Evolutionary conservation across 208 protist species (phyloP), one percentile per base, ranked within the genome.

Genomic region (Naegleria fowleri): DNA sequence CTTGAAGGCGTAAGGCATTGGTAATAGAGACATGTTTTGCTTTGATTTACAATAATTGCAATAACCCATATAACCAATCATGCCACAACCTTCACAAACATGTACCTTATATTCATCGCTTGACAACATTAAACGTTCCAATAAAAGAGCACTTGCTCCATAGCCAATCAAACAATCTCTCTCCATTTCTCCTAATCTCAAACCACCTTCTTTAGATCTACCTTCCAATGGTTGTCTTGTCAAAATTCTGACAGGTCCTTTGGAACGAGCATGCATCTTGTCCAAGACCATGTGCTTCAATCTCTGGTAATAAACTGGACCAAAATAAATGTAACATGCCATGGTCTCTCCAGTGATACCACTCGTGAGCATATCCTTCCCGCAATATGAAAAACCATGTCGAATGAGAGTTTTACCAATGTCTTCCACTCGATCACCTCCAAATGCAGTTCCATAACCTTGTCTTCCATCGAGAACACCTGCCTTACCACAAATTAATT

Each of bases 201-300:
- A 95, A 29, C 99, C 99, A 93, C 99, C 99, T 58, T 99, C 98
- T 55, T 97, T 94, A 19, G 98, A 95, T 76, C 99, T 95, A 79
- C 98, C 98, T 92, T 99, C 99, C 0, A 98, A 99, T 9, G 99
- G 99, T 94, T 99, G 99, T 33, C 99, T 93, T 11, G 99, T 99
- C 1, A 99, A 93, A 43, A 98, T 96, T 0, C 97, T 97, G 0
- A 96, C 94, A 33, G 98, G 98, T 13, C 98, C 98, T 7, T 94
- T 96, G 5, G 98, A 95, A 52, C 99, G 95, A 0, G 99, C 98
- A 92, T 99, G 99, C 96, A 99, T 99, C 94, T 99, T 99, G 95
- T 99, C 99, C 33, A 99, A 97, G 3, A 99, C 99, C 99, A 99
- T 99, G 94, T 99, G 99, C 95, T 99, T 99, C 3, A 99, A 96